Base-by-base conservation (phyloP, 441 rosid genomes). In the Erysimum cheiri region DNA sequence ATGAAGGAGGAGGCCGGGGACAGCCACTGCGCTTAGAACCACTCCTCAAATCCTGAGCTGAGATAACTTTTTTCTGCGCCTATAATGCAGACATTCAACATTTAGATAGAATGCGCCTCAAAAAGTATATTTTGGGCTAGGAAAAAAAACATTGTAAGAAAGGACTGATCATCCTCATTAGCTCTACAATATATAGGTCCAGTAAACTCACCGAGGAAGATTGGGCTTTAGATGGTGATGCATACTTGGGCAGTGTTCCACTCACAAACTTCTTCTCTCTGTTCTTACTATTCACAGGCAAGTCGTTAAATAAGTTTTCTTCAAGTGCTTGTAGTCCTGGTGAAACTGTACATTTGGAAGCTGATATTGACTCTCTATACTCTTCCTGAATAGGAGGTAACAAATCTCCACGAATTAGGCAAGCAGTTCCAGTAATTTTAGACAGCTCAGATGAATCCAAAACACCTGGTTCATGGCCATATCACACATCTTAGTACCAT, bases 391-490 rank as follows among this genome's bases (percentile, higher is more conserved):
- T 90, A 36, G 74, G 69, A 6, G 90, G 58, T 72, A 91, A 75
- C 73, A 56, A 64, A 36, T 71, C 82, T 64, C 88, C 87, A 55
- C 80, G 73, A 70, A 64, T 17, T 31, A 74, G 72, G 29, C 80
- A 76, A 57, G 35, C 17, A 72, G 72, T 77, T 64, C 85, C 86
- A 59, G 88, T 87, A 58, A 95, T 84, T 83, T 84, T 83, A 37
- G 93, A 90, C 58, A 95, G 77, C 66, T 95, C 99, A 4, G 19
- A n/a, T 8, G 97, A 84, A 83, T 90, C 87, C 81, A 94, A 71
- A 72, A 94, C 94, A 77, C 97, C 98, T 95, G 56, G 47, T 43
- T 33, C 63, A 74, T 19, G 19, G 57, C 55, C 60, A 69, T 17
- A 52, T 26, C 35, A 2, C 59, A 19, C 57, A 75, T 3, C 35